A percentile compares a stretch with the other conserved stretches of the same genome.
phyloP scores from a whole-genome alignment of 805 yeast species.

The Pichia nanzhaoensis region DNA sequence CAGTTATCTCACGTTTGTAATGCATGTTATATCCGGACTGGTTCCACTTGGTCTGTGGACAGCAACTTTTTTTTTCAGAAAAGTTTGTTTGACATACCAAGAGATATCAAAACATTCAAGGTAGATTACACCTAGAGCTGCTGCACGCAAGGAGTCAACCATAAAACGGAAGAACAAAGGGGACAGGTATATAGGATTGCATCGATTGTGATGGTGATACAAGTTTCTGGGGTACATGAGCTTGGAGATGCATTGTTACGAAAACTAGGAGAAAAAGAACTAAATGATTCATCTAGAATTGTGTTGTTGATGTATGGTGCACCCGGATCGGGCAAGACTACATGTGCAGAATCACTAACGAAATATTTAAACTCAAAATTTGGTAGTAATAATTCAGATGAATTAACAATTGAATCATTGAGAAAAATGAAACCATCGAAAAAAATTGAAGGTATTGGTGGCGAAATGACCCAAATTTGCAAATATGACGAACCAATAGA shows the following conservation, averaged over 20 bases:
- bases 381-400: not conserved
- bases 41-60: too few relatives aligned
- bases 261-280: not conserved
- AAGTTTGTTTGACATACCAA: too few relatives aligned
- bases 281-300: slow-evolving; percentile 28
- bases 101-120: too few relatives aligned
- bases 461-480: slow-evolving; percentile 3
- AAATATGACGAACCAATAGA: not conserved
- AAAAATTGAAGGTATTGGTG: slow-evolving; percentile 1
- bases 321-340: slow-evolving; percentile 85
- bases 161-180: too few relatives aligned
- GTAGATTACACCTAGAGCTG: too few relatives aligned
- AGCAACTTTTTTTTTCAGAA: too few relatives aligned
- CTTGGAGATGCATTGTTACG: not conserved
- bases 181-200: too few relatives aligned
- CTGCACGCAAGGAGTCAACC: too few relatives aligned
- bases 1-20: too few relatives aligned
- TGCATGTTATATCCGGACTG: too few relatives aligned
- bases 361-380: slow-evolving; percentile 29
- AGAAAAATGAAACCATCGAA: not conserved
- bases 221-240: not conserved
- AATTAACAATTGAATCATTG: not conserved
- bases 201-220: not conserved
- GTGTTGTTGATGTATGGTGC: slow-evolving; percentile 62
- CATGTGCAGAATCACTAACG: slow-evolving; percentile 47